phyloP scores from a whole-genome alignment of 139 green algal genomes.

The Chlorella sp. region DNA sequence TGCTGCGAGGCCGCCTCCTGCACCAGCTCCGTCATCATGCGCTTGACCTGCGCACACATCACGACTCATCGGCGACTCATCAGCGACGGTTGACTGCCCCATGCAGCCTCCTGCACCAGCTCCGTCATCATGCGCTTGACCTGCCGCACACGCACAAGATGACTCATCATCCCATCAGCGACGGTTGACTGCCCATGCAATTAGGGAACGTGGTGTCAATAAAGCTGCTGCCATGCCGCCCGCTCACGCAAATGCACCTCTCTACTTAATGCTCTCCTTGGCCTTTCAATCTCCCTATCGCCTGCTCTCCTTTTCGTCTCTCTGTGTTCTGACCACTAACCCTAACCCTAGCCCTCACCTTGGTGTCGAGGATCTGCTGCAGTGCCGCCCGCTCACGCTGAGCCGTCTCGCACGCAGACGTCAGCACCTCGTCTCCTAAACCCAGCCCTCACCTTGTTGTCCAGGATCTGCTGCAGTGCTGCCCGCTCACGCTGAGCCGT shows the following conservation, averaged over 20 bases:
- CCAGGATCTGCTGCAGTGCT: background rate
- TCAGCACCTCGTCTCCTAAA: no score
- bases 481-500: background rate
- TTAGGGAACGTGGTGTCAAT: background rate
- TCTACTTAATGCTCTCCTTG: background rate
- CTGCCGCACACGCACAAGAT: background rate
- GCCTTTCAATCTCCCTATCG: background rate
- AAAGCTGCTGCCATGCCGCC: no score
- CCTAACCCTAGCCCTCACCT: no score
- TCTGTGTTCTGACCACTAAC: no score
- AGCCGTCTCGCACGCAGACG: background rate
- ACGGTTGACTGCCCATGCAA: background rate
- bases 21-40: background rate
- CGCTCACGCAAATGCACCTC: background rate
- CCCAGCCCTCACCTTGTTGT: no score
- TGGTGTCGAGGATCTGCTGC: background rate
- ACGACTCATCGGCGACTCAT: background rate
- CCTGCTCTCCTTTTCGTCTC: no score
- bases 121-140: background rate
- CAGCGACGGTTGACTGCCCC: background rate
- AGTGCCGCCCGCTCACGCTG: background rate
- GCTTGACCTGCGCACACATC: background rate
- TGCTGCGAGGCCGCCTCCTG: background rate
- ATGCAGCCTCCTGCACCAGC: background rate
- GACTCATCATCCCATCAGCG: background rate